Base-by-base conservation (phyloP, 2,329 filamentous ascomycete species). In the Exserohilum rostratum region DNA sequence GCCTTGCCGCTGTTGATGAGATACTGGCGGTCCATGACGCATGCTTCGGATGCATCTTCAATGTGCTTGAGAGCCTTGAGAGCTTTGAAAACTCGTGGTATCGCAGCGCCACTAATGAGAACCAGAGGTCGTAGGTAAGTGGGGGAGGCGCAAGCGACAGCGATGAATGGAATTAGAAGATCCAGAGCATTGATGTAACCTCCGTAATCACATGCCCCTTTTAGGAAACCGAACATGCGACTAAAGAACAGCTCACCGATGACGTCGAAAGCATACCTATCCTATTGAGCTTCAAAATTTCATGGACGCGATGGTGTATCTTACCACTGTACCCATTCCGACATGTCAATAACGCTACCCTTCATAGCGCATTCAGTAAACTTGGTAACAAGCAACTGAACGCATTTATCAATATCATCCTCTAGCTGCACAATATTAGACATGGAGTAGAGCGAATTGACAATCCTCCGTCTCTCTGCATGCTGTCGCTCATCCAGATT, bases 241-340 rank as follows among this genome's bases (percentile, higher is more conserved):
- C 56, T 50, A 18, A 59, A 59, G 34, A 56, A 59, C 1, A 59
- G 38, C 5, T 53, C 29, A 6, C 56, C 56, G 13, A 56, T 42
- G 1, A 53, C 40, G 10, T 58, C 55, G 40, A 55, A 58, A 0
- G 55, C 40, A 15, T 55, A 58, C 55, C 55, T 55, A 2, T n/a
- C 12, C 27, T 2, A 4, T 18, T 49, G 6, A 47, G 45, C 10
- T 2, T 20, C 5, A 11, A 9, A 27, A n/a, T 5, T 3, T 3
- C 6, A 6, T 3, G 5, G 17, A 10, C 2, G 11, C 7, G 12
- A 12, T 4, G 1, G 10, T 2, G n/a, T 2, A 18, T 12, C 17
- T 15, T 50, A 52, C 50, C 43, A 46, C n/a, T 52, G 50, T 2
- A 34, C 20, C 50, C 50, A 52, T 1, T 22, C 20, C 5, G 50